Conservation (phyloP, 208 protist species). For the Endotrypanum monterogeii region DNA sequence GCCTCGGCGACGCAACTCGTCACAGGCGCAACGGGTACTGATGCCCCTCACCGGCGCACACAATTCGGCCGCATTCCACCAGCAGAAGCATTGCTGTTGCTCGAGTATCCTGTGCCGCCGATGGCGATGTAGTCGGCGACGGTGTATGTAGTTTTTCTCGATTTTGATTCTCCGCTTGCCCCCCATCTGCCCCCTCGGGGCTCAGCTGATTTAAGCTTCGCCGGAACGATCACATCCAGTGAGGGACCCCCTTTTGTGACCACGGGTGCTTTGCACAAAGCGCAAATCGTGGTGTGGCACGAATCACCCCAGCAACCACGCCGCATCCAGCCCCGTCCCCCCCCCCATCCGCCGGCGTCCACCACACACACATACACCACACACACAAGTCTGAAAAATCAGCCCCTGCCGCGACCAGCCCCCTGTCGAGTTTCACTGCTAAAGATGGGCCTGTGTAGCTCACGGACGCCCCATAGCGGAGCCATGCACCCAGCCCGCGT, state of each 20-base stretch:
- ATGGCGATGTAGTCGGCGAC: not conserved
- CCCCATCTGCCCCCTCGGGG: not conserved
- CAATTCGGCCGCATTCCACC: conserved; percentile 33
- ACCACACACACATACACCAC: not conserved
- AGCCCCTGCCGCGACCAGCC: not conserved
- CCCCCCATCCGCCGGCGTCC: not conserved
- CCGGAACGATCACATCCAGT: not conserved
- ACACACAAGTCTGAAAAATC: not conserved
- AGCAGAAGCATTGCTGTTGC: conserved; percentile 19
- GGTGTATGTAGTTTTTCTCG: not conserved
- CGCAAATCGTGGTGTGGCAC: not conserved
- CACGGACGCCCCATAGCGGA: not conserved
- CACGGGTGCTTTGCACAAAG: not conserved
- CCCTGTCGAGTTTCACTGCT: not conserved
- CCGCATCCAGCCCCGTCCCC: no score
- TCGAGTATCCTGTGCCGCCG: conserved; percentile 31
- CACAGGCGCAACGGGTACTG: not conserved
- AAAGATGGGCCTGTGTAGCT: not conserved
- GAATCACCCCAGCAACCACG: no score
- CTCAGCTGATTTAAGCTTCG: not conserved
- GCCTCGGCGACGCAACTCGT: not conserved
- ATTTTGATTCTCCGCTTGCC: not conserved
- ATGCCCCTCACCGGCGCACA: conserved; percentile 6
- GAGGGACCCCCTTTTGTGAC: not conserved
- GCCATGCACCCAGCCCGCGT: not conserved